These are phyloP conservation scores for Phytophthora parvispora DNA, from an alignment of 352 stramenopile genomes.

Conservation along the genomic window DNA sequence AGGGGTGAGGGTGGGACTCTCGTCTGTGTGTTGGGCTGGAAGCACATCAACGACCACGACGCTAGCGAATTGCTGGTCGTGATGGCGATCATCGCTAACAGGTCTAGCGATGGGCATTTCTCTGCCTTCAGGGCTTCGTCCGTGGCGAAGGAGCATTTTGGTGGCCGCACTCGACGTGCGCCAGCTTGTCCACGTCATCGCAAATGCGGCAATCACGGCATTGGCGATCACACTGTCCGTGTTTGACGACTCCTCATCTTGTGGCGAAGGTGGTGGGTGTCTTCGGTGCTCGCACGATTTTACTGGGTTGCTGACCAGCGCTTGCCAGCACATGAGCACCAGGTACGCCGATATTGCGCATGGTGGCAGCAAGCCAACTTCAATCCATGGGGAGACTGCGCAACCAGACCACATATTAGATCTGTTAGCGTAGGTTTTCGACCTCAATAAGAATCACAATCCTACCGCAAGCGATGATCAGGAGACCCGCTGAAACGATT, in stretches of 20 bases:
- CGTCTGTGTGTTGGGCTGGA: conserved; percentile 5
- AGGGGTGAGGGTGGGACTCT: neutral
- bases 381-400: conserved; percentile 76
- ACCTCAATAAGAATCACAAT: no score
- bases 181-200: conserved; percentile 80
- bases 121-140: neutral
- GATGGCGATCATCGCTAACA: conserved; percentile 1
- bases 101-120: neutral
- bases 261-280: conserved; percentile 10
- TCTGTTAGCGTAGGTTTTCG: neutral
- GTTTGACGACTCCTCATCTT: conserved; percentile 20
- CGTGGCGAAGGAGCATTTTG: conserved; percentile 67
- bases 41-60: conserved; percentile 70
- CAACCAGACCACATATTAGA: conserved; percentile 4
- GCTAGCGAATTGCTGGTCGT: conserved; percentile 19
- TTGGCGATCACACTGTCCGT: conserved; percentile 57
- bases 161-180: conserved; percentile 68
- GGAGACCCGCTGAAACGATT: conserved; percentile 71
- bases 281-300: conserved; percentile 47
- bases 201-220: conserved; percentile 65
- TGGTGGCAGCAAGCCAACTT: conserved; percentile 78
- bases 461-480: conserved; percentile 77
- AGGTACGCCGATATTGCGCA: conserved; percentile 81
- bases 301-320: conserved; percentile 65
- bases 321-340: conserved; percentile 83